Percentiles rank a stretch among this genome's conserved stretches.
phyloP scores from a whole-genome alignment of 1,139 yeast genomes.

The Blastobotrys serpentis region DNA sequence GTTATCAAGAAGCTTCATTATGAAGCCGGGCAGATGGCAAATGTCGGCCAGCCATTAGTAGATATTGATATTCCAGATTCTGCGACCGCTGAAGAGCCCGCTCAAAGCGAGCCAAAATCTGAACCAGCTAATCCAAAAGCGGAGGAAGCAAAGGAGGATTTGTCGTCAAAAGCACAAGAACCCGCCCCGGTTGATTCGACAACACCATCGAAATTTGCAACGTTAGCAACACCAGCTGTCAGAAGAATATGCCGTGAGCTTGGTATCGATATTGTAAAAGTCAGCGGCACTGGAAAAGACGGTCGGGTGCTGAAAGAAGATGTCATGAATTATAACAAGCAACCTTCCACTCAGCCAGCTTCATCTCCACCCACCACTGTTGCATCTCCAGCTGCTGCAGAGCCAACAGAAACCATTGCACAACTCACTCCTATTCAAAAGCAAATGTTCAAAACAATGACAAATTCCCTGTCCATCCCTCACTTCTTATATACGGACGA shows the following conservation, averaged over 20 bases:
- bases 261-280: conserved; percentile 28
- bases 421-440: conserved; percentile 36
- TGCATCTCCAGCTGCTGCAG: conserved; percentile 15
- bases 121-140: conserved; percentile 10
- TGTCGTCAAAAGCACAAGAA: neutral
- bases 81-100: conserved; percentile 19
- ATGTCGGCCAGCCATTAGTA: conserved; percentile 37
- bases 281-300: conserved; percentile 38
- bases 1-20: conserved; percentile 37
- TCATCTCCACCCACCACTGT: conserved; percentile 13
- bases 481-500: conserved; percentile 40
- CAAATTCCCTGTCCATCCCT: conserved; percentile 37
- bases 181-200: neutral
- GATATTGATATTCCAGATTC: conserved; percentile 36
- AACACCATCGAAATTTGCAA: conserved; percentile 12
- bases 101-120: conserved; percentile 8
- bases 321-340: conserved; percentile 25
- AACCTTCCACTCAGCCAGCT: conserved; percentile 9
- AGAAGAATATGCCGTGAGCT: conserved; percentile 36
- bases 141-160: conserved; percentile 7
- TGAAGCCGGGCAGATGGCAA: conserved; percentile 40
- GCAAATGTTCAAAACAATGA: conserved; percentile 40
- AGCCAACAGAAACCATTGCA: conserved; percentile 18
- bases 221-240: conserved; percentile 40
- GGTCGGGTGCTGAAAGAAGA: conserved; percentile 40